Conservation (phyloP, 2,329 filamentous ascomycete genomes). For the Ophiocordyceps robertsii region DNA sequence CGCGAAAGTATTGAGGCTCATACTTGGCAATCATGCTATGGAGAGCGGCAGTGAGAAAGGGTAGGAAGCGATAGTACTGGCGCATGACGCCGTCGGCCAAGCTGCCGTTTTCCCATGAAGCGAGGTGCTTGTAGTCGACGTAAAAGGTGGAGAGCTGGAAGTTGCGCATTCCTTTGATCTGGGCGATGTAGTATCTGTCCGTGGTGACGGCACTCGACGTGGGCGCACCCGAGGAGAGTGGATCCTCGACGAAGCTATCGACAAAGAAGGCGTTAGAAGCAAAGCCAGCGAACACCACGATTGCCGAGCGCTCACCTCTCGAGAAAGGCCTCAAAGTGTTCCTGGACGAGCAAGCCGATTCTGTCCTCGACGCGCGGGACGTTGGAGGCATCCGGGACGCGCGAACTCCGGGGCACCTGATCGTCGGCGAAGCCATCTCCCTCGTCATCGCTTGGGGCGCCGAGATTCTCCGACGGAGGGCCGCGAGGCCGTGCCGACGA, state of each 20-base stretch:
- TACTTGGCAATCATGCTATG: constrained; percentile 92
- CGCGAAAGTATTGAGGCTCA: constrained; percentile 85
- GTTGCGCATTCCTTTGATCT: constrained; percentile 63
- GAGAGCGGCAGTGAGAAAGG: constrained; percentile 76
- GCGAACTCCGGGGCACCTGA: constrained; percentile 40
- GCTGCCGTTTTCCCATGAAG: constrained; percentile 61
- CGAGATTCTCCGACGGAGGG: constrained; percentile 49
- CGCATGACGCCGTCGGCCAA: constrained; percentile 76
- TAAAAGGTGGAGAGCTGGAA: constrained; percentile 76
- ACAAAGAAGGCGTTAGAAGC: not conserved
- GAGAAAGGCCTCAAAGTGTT: constrained; percentile 68
- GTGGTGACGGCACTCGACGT: constrained; percentile 59
- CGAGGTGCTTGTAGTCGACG: constrained; percentile 76
- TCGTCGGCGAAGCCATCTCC: constrained; percentile 51
- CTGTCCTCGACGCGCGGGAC: constrained; percentile 65
- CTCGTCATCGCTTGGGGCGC: constrained; percentile 48
- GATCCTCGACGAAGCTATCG: constrained; percentile 53
- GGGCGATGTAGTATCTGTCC: constrained; percentile 74
- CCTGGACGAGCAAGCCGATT: constrained; percentile 60
- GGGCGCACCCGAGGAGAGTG: constrained; percentile 46
- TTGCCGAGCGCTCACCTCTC: constrained; percentile 41
- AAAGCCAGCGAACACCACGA: no score
- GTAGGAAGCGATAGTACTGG: constrained; percentile 90
- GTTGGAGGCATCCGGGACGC: constrained; percentile 31
- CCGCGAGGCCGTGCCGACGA: constrained; percentile 39